A percentile compares a stretch with the other conserved stretches of the same genome.
These are phyloP conservation scores for Silene vulgaris DNA, from an alignment of 179 eudicot species.

Conservation along the genomic window DNA sequence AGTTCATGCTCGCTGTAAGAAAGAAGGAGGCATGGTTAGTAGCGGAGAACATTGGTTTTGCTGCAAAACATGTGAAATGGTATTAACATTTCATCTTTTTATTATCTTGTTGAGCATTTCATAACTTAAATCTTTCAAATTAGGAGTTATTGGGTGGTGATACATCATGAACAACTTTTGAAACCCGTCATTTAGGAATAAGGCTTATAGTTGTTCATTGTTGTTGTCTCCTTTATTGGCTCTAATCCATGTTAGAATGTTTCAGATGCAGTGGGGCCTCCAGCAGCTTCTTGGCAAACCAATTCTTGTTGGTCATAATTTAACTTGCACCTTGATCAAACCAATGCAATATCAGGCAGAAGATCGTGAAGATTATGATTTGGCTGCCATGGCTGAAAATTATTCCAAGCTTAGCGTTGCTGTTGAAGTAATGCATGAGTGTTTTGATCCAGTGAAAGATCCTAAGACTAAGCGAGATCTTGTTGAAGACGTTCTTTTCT, in stretches of 20 bases:
- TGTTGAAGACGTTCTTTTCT: slow-evolving; percentile 79
- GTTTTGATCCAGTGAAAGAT: slow-evolving; percentile 82
- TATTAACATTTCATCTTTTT: slow-evolving; percentile 21
- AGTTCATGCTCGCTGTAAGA: slow-evolving; percentile 75
- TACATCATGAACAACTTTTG: neutral
- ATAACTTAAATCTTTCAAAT: neutral
- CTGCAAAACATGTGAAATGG: slow-evolving; percentile 62
- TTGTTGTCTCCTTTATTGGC: neutral
- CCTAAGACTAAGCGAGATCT: slow-evolving; percentile 63
- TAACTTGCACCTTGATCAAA: slow-evolving; percentile 76
- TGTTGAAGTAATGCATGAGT: slow-evolving; percentile 89
- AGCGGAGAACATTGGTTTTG: slow-evolving; percentile 70
- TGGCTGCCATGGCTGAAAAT: slow-evolving; percentile 40
- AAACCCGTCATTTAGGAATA: neutral
- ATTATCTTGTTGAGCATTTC: neutral
- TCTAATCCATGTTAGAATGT: slow-evolving; percentile 11
- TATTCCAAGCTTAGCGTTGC: slow-evolving; percentile 75
- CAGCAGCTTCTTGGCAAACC: slow-evolving; percentile 55
- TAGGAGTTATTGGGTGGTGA: neutral
- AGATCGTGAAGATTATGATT: slow-evolving; percentile 33
- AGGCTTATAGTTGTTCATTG: neutral
- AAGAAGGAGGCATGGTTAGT: slow-evolving; percentile 29
- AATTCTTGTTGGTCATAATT: slow-evolving; percentile 46
- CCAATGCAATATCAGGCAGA: slow-evolving; percentile 26
- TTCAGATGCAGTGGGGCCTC: slow-evolving; percentile 69